Conservation (phyloP, 164 flowering plant species). For the Piper betle region DNA sequence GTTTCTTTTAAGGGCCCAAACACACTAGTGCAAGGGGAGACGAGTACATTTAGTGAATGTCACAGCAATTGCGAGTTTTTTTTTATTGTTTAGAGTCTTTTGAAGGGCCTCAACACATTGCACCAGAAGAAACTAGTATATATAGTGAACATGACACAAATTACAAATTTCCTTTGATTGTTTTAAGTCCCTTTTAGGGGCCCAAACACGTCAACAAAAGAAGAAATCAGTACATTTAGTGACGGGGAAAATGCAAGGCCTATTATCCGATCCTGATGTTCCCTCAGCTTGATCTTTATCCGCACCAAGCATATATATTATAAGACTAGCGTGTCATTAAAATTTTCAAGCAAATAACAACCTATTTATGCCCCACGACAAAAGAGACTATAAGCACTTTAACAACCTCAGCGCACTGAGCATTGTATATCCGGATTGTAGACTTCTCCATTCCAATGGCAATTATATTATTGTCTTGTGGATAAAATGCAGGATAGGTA, state of each 20-base stretch:
- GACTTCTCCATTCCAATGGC: constrained; percentile 77
- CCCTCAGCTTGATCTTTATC: constrained; percentile 66
- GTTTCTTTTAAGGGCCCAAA: no score
- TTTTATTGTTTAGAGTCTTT: no score
- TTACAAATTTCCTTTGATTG: no score
- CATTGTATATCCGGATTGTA: constrained; percentile 60
- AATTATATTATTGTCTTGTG: constrained; percentile 67
- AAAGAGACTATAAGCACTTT: neutral
- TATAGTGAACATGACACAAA: no score
- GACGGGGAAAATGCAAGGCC: constrained; percentile 65
- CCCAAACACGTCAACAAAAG: no score
- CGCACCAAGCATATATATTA: constrained; percentile 5
- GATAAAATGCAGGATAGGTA: constrained; percentile 63
- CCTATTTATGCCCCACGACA: no score
- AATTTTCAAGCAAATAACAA: neutral
- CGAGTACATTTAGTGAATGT: no score
- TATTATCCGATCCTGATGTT: constrained; percentile 51
- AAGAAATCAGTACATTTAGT: constrained; percentile 47
- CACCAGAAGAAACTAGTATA: constrained; percentile 59
- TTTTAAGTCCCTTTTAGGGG: no score
- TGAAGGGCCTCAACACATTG: no score
- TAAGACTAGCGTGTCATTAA: neutral
- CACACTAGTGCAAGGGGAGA: no score
- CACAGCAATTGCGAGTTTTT: no score
- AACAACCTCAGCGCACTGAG: constrained; percentile 50